Evolutionary conservation across 1,284 basidiomycete genomes (phyloP).

Genomic region (Ganoderma lucidum): DNA sequence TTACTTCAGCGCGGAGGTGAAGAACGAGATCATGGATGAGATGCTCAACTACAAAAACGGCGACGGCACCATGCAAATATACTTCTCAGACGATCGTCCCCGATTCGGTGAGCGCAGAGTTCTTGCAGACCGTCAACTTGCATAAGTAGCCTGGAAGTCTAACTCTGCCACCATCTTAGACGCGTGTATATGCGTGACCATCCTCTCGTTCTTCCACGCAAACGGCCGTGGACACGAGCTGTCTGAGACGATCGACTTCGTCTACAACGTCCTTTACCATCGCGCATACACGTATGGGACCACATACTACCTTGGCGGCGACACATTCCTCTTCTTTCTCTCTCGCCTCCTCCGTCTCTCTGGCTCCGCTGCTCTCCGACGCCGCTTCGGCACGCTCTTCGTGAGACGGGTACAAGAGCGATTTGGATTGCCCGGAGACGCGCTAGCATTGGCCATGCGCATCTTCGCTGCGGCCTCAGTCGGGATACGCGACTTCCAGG

Average conservation of each 20-base stretch:
- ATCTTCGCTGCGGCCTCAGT: slow-evolving; percentile 51
- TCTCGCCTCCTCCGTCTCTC: slow-evolving; percentile 51
- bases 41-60: slow-evolving; percentile 15
- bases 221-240: slow-evolving; percentile 55
- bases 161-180: slow-evolving; percentile 3
- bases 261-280: slow-evolving; percentile 52
- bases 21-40: slow-evolving; percentile 22
- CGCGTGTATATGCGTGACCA: slow-evolving; percentile 58
- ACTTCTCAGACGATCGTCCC: slow-evolving; percentile 21
- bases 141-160: not conserved
- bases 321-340: slow-evolving; percentile 63
- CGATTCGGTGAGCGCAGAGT: slow-evolving; percentile 43
- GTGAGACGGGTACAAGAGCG: slow-evolving; percentile 55
- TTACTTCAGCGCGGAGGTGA: not conserved
- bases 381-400: slow-evolving; percentile 47
- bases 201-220: slow-evolving; percentile 55
- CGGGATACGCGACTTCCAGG: slow-evolving; percentile 50
- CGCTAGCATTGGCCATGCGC: slow-evolving; percentile 54
- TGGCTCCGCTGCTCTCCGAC: slow-evolving; percentile 40
- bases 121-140: slow-evolving; percentile 42
- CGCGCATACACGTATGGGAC: slow-evolving; percentile 49
- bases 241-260: slow-evolving; percentile 51
- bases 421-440: slow-evolving; percentile 55
- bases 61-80: slow-evolving; percentile 22
- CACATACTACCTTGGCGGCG: slow-evolving; percentile 59